phyloP scores from a whole-genome alignment of 768 basidiomycete genomes.

The Hericium erinaceus region DNA sequence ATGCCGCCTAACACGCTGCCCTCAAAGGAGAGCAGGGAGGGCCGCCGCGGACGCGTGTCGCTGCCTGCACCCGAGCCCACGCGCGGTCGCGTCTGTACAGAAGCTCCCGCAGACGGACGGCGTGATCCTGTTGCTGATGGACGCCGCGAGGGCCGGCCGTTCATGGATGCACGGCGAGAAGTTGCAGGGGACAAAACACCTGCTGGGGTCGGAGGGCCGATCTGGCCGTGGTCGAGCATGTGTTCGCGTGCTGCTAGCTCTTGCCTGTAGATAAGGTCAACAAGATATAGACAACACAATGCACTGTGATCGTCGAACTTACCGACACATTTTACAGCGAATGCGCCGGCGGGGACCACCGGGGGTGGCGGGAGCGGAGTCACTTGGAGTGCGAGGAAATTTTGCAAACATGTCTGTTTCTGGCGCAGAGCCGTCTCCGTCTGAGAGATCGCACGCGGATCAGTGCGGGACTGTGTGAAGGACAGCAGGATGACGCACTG shows the following conservation, averaged over 20 bases:
- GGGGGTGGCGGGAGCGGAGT: slow-evolving; percentile 54
- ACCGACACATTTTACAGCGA: slow-evolving; percentile 90
- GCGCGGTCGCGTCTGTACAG: slow-evolving; percentile 3
- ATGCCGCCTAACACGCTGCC: slow-evolving; percentile 7
- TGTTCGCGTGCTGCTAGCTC: slow-evolving; percentile 88
- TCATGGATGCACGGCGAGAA: slow-evolving; percentile 32
- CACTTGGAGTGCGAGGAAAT: slow-evolving; percentile 55
- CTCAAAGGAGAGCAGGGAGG: slow-evolving; percentile 3
- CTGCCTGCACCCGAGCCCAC: slow-evolving; percentile 4
- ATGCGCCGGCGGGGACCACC: slow-evolving; percentile 55
- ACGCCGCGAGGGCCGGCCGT: slow-evolving; percentile 6
- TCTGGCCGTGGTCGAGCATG: slow-evolving; percentile 84
- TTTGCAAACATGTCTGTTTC: slow-evolving; percentile 70
- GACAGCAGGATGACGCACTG: slow-evolving; percentile 40
- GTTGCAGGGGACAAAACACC: slow-evolving; percentile 33
- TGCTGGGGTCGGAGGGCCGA: slow-evolving; percentile 58
- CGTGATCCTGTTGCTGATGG: slow-evolving; percentile 10
- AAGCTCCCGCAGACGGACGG: slow-evolving; percentile 7
- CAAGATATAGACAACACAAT: neutral
- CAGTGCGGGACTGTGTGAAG: too few species aligned
- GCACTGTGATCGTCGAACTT: slow-evolving; percentile 10
- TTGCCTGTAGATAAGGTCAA: slow-evolving; percentile 34
- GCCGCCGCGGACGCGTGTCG: slow-evolving; percentile 1
- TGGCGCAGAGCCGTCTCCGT: slow-evolving; percentile 62
- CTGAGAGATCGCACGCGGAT: slow-evolving; percentile 27